Evolutionary conservation across 2,329 filamentous ascomycete genomes (phyloP).

Genomic region (Alternaria gansuensis): DNA sequence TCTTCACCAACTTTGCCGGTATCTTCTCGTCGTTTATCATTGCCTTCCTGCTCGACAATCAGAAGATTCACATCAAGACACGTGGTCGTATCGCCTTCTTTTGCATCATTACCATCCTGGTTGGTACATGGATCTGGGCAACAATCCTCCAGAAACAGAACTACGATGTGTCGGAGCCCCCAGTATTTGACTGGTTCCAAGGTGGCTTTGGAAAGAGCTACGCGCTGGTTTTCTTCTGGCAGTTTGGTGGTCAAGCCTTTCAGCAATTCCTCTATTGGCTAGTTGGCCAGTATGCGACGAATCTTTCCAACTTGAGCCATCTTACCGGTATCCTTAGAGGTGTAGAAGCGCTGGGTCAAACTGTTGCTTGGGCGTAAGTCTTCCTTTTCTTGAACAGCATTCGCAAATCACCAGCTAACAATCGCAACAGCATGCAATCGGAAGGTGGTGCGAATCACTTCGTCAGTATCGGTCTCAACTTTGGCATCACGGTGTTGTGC

Average conservation of each 20-base stretch:
- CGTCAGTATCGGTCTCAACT: conserved; percentile 50
- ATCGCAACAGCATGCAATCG: conserved; percentile 41
- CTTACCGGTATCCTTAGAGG: conserved; percentile 50
- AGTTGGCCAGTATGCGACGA: conserved; percentile 49
- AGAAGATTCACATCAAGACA: conserved; percentile 47
- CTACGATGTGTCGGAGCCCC: conserved; percentile 39
- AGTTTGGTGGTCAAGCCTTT: conserved; percentile 50
- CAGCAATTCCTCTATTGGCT: conserved; percentile 52
- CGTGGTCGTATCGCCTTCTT: conserved; percentile 43
- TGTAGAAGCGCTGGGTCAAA: conserved; percentile 49
- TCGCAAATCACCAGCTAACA: conserved; percentile 20
- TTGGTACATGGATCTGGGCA: conserved; percentile 51
- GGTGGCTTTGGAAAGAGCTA: conserved; percentile 48
- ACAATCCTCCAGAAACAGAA: conserved; percentile 46
- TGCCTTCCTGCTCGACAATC: conserved; percentile 46
- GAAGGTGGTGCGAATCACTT: conserved; percentile 51
- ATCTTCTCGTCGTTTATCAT: conserved; percentile 51
- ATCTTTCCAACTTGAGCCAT: conserved; percentile 45
- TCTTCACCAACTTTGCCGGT: conserved; percentile 52
- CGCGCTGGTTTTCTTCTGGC: conserved; percentile 50
- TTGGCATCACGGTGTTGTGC: conserved; percentile 45
- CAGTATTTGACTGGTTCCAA: conserved; percentile 48
- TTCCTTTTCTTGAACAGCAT: background rate
- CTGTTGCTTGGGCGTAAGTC: conserved; percentile 49
- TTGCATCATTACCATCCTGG: conserved; percentile 42